Evolutionary conservation across 257 asterid species (phyloP), one percentile per base, ranked within the genome.

Genomic region (Penstemon eatonii): DNA sequence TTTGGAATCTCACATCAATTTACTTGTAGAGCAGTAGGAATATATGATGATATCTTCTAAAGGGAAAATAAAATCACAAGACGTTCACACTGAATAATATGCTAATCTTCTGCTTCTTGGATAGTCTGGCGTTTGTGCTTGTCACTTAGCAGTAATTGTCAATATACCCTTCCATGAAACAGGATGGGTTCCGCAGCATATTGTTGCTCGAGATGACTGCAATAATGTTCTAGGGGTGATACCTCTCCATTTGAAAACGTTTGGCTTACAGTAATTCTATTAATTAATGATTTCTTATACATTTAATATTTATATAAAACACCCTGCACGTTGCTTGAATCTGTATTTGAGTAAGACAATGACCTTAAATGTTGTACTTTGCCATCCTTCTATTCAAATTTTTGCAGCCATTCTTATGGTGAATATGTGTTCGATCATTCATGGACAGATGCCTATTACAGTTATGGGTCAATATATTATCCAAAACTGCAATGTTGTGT

Each of bases 361-460:
- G 50, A 70, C 56, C 59, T 63, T 59, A n/a, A n/a, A n/a, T n/a
- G n/a, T 75, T 64, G 15, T 70, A 39, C 66, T 57, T 69, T 73
- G 18, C 67, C 72, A 15, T 74, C 78, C 70, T 73, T 65, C 63
- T 65, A 60, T 78, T 57, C 57, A 58, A 76, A 49, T 56, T 39
- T 63, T 37, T 79, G 87, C 96, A 93, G 99, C 87, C 99, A 93
- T 79, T 93, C 99, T 51, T 93, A 87, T 71, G 97, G 99, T 75
- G 99, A 93, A 82, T 93, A 88, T 76, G 99, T 93, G 75, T 90
- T 93, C 74, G 99, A 93, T 79, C 94, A 88, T 81, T 93, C 99
- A 72, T 93, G 97, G 97, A 97, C 99, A 47, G 95, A 90, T 72
- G 96, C 99, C 79, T 93, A 90, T 61, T 83, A 88, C 80, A 80